Percentiles rank a stretch among this genome's conserved stretches.
Conservation (phyloP, 257 asterid genomes). For the Solanum tarapatanum region DNA sequence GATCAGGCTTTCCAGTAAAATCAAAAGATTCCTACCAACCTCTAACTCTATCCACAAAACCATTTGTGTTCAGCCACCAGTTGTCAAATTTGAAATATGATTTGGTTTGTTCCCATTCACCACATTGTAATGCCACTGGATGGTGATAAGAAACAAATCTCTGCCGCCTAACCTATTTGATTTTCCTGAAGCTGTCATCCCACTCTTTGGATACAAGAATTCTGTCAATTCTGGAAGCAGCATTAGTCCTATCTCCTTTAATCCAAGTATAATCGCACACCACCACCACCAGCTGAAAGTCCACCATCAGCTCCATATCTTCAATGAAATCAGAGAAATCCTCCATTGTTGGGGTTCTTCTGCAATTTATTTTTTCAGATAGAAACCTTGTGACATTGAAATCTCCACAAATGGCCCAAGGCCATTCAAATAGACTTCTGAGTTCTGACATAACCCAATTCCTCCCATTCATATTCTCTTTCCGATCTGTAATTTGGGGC, state of each 20-base stretch:
- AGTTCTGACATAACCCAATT: not conserved
- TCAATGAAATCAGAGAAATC: not conserved
- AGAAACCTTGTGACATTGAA: not conserved
- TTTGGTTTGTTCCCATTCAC: not conserved
- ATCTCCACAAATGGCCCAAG: not conserved
- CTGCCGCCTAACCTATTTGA: not conserved
- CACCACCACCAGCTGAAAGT: not conserved
- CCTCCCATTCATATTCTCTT: not conserved
- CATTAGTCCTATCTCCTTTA: not conserved
- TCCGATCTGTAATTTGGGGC: not conserved
- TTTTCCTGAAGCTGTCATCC: not conserved
- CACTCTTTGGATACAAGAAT: not conserved
- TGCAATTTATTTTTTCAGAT: not conserved
- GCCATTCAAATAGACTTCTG: not conserved
- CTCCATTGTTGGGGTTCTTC: not conserved
- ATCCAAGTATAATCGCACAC: not conserved
- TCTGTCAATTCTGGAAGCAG: not conserved
- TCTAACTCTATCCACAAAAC: not conserved
- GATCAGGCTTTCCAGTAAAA: not conserved
- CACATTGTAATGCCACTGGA: not conserved
- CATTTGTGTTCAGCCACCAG: not conserved
- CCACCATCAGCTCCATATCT: not conserved
- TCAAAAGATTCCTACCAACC: not conserved
- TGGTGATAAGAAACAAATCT: not conserved
- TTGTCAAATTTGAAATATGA: not conserved